Evolutionary conservation across 2,329 filamentous ascomycete species (phyloP).

Genomic region (Sporothrix brasiliensis): DNA sequence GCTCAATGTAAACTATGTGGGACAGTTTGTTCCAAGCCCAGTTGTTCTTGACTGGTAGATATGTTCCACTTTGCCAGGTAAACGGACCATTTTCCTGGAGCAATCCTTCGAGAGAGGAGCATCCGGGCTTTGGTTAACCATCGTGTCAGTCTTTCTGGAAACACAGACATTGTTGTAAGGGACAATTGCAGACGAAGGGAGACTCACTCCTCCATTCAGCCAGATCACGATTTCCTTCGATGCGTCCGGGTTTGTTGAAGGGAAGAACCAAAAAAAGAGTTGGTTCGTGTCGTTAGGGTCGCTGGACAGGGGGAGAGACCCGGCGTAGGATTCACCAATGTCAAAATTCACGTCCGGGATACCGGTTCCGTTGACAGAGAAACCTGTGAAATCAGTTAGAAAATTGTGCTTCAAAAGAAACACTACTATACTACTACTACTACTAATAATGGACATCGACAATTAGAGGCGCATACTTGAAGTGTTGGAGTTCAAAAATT

Average conservation of each 20-base stretch:
- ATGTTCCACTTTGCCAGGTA: conserved; percentile 70
- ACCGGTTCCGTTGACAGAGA: conserved; percentile 63
- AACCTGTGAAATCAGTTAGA: conserved; percentile 48
- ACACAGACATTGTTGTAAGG: not conserved
- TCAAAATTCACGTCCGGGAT: conserved; percentile 73
- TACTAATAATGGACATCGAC: not conserved
- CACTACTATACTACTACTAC: not conserved
- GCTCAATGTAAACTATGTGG: conserved; percentile 76
- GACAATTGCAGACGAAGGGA: not conserved
- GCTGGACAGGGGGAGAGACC: conserved; percentile 60
- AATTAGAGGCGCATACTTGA: conserved; percentile 29
- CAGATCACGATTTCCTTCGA: conserved; percentile 65
- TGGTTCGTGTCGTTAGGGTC: conserved; percentile 50
- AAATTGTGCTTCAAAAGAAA: not conserved
- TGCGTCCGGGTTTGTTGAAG: conserved; percentile 54
- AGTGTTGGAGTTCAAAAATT: conserved; percentile 36
- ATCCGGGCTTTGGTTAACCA: conserved; percentile 51
- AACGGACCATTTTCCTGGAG: conserved; percentile 79
- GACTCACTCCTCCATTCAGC: conserved; percentile 57
- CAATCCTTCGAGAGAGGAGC: conserved; percentile 66
- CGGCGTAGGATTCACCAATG: conserved; percentile 67
- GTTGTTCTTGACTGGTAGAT: conserved; percentile 64
- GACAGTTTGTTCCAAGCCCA: conserved; percentile 77
- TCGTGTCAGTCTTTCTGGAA: not conserved
- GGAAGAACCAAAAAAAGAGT: conserved; percentile 70